Conservation (phyloP, 1,139 yeast genomes). For the Pneumocystis wakefieldiae region DNA sequence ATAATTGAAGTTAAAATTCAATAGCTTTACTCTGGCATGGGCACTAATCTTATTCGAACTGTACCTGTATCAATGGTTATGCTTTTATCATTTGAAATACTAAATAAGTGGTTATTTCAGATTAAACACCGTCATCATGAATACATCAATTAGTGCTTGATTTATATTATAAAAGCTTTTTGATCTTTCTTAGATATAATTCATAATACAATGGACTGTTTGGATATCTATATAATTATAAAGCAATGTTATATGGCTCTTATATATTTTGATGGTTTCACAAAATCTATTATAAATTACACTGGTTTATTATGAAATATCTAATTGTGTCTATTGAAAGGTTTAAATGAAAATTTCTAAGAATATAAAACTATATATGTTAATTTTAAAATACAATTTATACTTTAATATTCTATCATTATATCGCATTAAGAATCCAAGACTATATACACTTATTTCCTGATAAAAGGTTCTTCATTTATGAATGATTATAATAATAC, state of each 20-base stretch:
- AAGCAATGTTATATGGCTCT: no score
- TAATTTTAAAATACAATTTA: neutral
- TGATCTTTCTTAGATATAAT: no score
- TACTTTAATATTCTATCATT: neutral
- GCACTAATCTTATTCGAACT: constrained; percentile 73
- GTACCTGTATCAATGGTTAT: constrained; percentile 94
- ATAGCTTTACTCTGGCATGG: constrained; percentile 70
- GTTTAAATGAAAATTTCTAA: neutral
- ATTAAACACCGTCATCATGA: neutral
- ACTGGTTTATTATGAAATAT: neutral
- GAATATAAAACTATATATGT: neutral
- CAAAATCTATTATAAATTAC: no score
- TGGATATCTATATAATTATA: no score
- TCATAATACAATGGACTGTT: no score
- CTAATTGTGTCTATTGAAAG: neutral
- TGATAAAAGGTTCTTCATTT: neutral
- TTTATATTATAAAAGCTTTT: neutral
- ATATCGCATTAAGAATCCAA: neutral
- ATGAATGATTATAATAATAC: neutral
- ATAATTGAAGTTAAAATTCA: neutral
- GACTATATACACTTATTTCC: neutral
- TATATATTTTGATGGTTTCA: no score
- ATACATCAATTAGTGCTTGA: neutral
- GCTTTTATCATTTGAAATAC: constrained; percentile 79
- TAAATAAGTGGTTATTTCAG: constrained; percentile 36